Base-by-base conservation (phyloP, 768 basidiomycete genomes). In the Serendipita sp. region DNA sequence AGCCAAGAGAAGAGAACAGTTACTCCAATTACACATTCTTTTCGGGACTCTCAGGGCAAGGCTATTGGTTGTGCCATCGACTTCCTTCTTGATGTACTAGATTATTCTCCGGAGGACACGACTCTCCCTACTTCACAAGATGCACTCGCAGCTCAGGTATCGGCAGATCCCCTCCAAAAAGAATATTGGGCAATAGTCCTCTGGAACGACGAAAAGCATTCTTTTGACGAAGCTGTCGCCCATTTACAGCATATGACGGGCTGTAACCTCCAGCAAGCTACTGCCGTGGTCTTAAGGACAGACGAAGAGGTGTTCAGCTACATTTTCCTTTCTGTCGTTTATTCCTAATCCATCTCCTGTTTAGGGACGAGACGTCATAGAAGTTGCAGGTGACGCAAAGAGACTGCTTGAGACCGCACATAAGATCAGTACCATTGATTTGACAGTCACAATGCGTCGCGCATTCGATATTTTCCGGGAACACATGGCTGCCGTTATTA, bases 161-260 rank as follows among this genome's bases (percentile, higher is more conserved):
- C 87, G 0, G 84, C 82, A 3, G 88, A 91, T 68, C 87, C 88
- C 8, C 83, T 86, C 80, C 80, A 81, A 76, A 85, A 85, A 67
- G 88, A 91, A 68, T 81, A 85, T 64, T 91, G 85, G 69, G 85
- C 87, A 48, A 79, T 97, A 65, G 78, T 95, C 32, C 75, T 98
- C 3, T 97, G 93, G 93, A 93, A 94, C 75, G 94, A 96, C 73
- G 96, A 99, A 74, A 95, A 94, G 69, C 96, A 97, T 74, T 92
- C 91, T 0, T 88, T 86, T 70, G 85, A 87, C 62, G 92, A 98
- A 70, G 85, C 96, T 64, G 86, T 86, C 67, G 56, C 81, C 83
- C 66, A 80, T 91, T 46, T 75, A 90, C 3, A 78, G 79, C 65
- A 87, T 51, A 73, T 74, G 15, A 79, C 78, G 0, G 74, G 73